A percentile compares a stretch with the other conserved stretches of the same genome.
These are phyloP conservation scores for Senna siamea DNA, from an alignment of 306 rosid genomes.

Conservation along the genomic window DNA sequence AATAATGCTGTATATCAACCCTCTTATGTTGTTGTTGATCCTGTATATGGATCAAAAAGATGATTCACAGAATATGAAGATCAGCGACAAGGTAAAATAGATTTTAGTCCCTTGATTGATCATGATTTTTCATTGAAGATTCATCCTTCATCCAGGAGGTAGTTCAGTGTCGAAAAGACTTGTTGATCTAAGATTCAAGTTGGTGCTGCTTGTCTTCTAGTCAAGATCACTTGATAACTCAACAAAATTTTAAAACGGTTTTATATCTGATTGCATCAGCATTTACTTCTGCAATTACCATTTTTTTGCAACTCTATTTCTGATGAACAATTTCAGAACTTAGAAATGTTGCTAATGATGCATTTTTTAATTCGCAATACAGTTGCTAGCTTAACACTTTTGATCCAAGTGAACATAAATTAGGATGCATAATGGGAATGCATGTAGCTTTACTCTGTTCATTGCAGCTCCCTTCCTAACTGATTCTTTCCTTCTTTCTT, in stretches of 20 bases:
- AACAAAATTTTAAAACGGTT: too few species aligned
- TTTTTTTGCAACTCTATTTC: neutral
- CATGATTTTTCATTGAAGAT: slow-evolving; percentile 2
- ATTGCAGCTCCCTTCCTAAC: neutral
- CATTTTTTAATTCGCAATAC: slow-evolving; percentile 17
- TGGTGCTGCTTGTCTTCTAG: neutral
- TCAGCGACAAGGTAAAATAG: slow-evolving; percentile 57
- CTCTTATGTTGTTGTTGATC: slow-evolving; percentile 64
- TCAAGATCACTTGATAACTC: too few species aligned
- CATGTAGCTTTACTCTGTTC: slow-evolving; percentile 13
- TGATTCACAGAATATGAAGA: slow-evolving; percentile 52
- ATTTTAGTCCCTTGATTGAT: slow-evolving; percentile 4
- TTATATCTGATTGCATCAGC: neutral
- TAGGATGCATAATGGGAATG: neutral
- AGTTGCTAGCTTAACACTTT: neutral
- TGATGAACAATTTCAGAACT: neutral
- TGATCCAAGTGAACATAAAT: neutral
- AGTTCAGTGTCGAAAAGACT: neutral
- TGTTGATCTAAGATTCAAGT: slow-evolving; percentile 5
- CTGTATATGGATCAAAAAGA: slow-evolving; percentile 54
- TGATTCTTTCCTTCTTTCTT: slow-evolving; percentile 29
- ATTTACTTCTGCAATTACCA: neutral
- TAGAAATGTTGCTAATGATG: slow-evolving; percentile 1
- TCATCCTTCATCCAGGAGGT: slow-evolving; percentile 17
- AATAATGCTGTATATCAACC: slow-evolving; percentile 58